Percentiles rank a stretch among this genome's conserved stretches.
Conservation (phyloP, 805 yeast species). For the Starmerella gropengiesseri region DNA sequence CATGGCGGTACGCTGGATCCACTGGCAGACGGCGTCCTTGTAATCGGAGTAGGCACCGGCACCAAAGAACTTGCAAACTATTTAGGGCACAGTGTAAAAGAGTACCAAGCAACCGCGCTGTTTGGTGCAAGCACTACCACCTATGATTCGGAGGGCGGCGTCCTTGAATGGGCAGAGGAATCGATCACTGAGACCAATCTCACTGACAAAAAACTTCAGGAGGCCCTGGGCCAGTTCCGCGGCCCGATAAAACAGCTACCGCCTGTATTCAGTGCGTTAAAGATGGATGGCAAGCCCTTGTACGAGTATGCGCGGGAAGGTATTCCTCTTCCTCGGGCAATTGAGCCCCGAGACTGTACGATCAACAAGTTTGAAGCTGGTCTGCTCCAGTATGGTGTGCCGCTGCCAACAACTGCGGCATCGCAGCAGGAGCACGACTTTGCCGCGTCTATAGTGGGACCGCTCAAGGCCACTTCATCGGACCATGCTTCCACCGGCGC, state of each 20-base stretch:
- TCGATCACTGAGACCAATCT: conserved; percentile 41
- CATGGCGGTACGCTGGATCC: conserved; percentile 99
- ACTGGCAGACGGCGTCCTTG: conserved; percentile 81
- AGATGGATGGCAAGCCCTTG: conserved; percentile 86
- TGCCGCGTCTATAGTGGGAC: conserved; percentile 23
- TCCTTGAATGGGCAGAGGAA: conserved; percentile 41
- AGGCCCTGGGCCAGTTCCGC: conserved; percentile 48
- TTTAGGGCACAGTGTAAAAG: conserved; percentile 62
- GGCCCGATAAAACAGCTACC: conserved; percentile 84
- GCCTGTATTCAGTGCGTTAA: conserved; percentile 87
- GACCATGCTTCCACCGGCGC: conserved; percentile 22
- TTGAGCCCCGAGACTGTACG: conserved; percentile 61
- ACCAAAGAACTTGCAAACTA: conserved; percentile 70
- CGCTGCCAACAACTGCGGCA: conserved; percentile 27
- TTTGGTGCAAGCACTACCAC: conserved; percentile 88
- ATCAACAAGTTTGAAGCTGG: conserved; percentile 49
- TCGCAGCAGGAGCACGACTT: conserved; percentile 31
- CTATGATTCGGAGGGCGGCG: conserved; percentile 84
- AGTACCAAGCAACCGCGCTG: conserved; percentile 73
- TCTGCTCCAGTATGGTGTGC: conserved; percentile 20
- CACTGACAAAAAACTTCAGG: conserved; percentile 40
- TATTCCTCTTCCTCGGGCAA: conserved; percentile 69
- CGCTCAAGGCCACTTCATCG: not conserved
- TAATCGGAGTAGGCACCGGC: conserved; percentile 86
- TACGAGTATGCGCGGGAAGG: conserved; percentile 92